Percentiles rank a stretch among this genome's conserved stretches.
phyloP scores from a whole-genome alignment of 371 early-diverging fungal species.

The Mucor plumbeus region DNA sequence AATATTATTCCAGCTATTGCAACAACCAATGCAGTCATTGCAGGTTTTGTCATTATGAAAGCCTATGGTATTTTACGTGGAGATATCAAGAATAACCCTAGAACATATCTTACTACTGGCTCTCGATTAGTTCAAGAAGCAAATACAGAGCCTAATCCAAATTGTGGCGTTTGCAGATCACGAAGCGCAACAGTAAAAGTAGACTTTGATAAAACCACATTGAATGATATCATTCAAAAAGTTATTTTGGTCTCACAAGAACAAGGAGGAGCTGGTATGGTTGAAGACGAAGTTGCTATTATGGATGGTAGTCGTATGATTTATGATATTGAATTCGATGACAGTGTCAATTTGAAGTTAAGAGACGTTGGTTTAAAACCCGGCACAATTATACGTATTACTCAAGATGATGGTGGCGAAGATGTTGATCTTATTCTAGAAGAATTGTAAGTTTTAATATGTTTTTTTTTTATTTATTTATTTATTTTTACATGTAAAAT shows the following conservation, averaged over 20 bases:
- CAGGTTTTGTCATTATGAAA: conserved; percentile 92
- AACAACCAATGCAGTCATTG: conserved; percentile 99
- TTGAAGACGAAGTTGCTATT: conserved; percentile 47
- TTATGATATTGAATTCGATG: conserved; percentile 92
- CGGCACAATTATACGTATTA: conserved; percentile 62
- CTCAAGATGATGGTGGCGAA: conserved; percentile 53
- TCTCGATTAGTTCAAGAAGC: conserved; percentile 57
- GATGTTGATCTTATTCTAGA: conserved; percentile 48
- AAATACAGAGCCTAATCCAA: conserved; percentile 60
- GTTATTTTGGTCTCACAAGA: conserved; percentile 39
- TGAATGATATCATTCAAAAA: conserved; percentile 58
- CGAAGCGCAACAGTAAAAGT: conserved; percentile 51
- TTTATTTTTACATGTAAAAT: neutral
- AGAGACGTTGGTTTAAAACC: conserved; percentile 62
- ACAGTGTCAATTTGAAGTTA: conserved; percentile 69
- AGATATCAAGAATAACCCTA: conserved; percentile 17
- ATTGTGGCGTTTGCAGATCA: conserved; percentile 64
- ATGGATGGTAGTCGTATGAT: conserved; percentile 72
- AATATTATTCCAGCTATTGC: conserved; percentile 99
- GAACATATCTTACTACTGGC: conserved; percentile 58
- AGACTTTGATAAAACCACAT: conserved; percentile 49
- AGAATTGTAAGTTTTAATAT: conserved; percentile 27
- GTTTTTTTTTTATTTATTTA: too few species aligned
- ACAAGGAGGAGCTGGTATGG: conserved; percentile 58
- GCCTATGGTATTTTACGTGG: conserved; percentile 65